Base-by-base conservation (phyloP, 495 filamentous ascomycete genomes). In the Penicillium nucicola region DNA sequence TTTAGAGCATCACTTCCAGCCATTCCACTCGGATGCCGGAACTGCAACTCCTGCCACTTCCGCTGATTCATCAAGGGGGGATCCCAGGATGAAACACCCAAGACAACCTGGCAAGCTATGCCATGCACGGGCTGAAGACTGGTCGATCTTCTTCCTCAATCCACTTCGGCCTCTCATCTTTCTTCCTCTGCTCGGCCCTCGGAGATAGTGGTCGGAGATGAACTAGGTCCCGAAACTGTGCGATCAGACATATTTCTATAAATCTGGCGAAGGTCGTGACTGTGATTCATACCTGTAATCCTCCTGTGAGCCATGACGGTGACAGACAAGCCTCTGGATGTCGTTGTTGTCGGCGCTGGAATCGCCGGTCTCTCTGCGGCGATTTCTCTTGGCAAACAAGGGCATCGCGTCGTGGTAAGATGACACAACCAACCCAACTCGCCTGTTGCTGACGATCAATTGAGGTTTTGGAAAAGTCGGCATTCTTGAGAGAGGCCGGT, bases 401-500 rank as follows among this genome's bases (percentile, higher is more conserved):
- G 65, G 1, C 65, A 70, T 57, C 56, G 42, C 9, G 68, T 67
- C 23, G 56, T 64, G 30, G 60, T 69, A 51, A 32, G 57, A 15
- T 32, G 13, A 13, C 10, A 2, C 7, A 42, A 23, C 38, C 18
- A 3, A 32, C 25, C 22, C 33, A 34, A 23, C 28, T 30, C 20
- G 15, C 17, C 2, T 38, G 19, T 6, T 14, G 3, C 5, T 25
- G 25, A 22, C 20, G 1, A 1, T 12, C 4, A 14, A 9, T 23
- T 4, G 31, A 80, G 45, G 73, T 84, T 20, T 67, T 74, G 42
- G 80, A 84, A 52, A 78, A 74, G 18, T 78, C 72, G 1, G 52
- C 17, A 4, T 78, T 83, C 57, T 60, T 72, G n/a, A 78, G 68
- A 32, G 79, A 83, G 53, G 67, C 78, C 6, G 81, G 81, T 2